Evolutionary conservation across 2,329 filamentous ascomycete genomes (phyloP).

Genomic region (Ophiobolus disseminans): DNA sequence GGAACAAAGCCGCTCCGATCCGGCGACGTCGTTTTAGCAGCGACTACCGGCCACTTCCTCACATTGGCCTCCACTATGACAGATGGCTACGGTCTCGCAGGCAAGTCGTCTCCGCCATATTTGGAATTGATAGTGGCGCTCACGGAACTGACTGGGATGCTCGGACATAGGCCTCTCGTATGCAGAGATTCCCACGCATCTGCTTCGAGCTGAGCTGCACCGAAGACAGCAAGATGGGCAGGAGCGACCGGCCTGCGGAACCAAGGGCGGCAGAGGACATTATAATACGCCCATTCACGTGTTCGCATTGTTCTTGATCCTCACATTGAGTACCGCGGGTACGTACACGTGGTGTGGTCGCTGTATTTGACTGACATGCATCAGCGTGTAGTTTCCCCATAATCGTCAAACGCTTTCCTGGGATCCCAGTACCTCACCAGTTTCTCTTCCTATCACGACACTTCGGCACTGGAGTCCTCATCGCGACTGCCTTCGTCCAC

Average conservation of each 20-base stretch:
- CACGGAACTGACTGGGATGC: constrained; percentile 20
- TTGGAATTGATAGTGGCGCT: constrained; percentile 1
- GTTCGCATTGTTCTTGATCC: constrained; percentile 64
- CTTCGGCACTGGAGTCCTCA: constrained; percentile 51
- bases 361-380: constrained; percentile 19
- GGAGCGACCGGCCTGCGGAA: constrained; percentile 60
- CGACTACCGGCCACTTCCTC: constrained; percentile 14
- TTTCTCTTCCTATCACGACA: constrained; percentile 51
- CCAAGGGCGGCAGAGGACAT: constrained; percentile 52
- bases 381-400: constrained; percentile 51
- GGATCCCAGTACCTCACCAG: constrained; percentile 47
- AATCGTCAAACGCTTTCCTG: constrained; percentile 48
- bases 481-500: constrained; percentile 51
- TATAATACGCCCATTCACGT: constrained; percentile 66
- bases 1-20: constrained; percentile 30
- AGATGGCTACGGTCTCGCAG: constrained; percentile 22
- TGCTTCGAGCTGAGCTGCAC: constrained; percentile 59
- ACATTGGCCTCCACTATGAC: constrained; percentile 25
- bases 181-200: constrained; percentile 50
- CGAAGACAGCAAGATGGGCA: constrained; percentile 55
- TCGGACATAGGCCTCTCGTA: constrained; percentile 38
- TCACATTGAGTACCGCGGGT: constrained; percentile 62
- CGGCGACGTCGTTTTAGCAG: constrained; percentile 14
- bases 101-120: constrained; percentile 18
- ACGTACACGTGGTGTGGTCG: constrained; percentile 17